Percentiles rank a stretch among this genome's conserved stretches.
Conservation (phyloP, 2,329 filamentous ascomycete species). For the Clonostachys byssicola region DNA sequence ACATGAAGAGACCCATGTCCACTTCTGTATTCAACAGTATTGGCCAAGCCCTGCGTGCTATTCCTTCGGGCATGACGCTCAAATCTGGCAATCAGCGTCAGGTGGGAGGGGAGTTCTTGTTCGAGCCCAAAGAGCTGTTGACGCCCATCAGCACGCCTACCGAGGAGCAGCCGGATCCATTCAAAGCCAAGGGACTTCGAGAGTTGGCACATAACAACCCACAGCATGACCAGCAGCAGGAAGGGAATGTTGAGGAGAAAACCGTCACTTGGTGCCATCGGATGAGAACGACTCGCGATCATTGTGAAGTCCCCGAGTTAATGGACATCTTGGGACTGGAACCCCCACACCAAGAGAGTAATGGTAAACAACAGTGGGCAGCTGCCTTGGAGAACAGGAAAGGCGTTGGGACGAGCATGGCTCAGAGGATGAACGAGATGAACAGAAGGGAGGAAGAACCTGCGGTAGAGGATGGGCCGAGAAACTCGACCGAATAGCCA, state of each 20-base stretch:
- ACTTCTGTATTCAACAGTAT: slow-evolving; percentile 47
- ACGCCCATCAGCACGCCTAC: slow-evolving; percentile 40
- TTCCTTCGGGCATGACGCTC: slow-evolving; percentile 52
- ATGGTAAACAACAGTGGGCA: slow-evolving; percentile 33
- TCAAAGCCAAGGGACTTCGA: slow-evolving; percentile 2
- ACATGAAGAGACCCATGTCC: slow-evolving; percentile 54
- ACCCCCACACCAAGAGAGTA: slow-evolving; percentile 19
- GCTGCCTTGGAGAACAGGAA: slow-evolving; percentile 43
- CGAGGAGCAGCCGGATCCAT: slow-evolving; percentile 16
- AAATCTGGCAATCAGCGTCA: slow-evolving; percentile 64
- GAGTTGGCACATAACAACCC: too few species aligned
- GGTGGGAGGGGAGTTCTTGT: slow-evolving; percentile 77
- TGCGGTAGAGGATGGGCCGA: too few species aligned
- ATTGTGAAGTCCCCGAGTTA: slow-evolving; percentile 66
- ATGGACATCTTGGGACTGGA: slow-evolving; percentile 58
- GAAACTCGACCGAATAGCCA: too few species aligned
- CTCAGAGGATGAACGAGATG: slow-evolving; percentile 39
- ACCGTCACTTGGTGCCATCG: slow-evolving; percentile 74
- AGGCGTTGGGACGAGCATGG: slow-evolving; percentile 49
- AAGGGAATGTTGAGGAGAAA: slow-evolving; percentile 44
- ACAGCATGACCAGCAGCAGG: slow-evolving; percentile 7
- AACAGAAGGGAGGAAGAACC: slow-evolving; percentile 10
- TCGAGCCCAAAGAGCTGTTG: slow-evolving; percentile 48
- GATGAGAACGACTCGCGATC: slow-evolving; percentile 76
- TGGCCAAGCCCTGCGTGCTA: slow-evolving; percentile 54